Percentiles rank a stretch among this genome's conserved stretches.
phyloP scores from a whole-genome alignment of 192 early-diverging fungal genomes.

The Thamnidium elegans region DNA sequence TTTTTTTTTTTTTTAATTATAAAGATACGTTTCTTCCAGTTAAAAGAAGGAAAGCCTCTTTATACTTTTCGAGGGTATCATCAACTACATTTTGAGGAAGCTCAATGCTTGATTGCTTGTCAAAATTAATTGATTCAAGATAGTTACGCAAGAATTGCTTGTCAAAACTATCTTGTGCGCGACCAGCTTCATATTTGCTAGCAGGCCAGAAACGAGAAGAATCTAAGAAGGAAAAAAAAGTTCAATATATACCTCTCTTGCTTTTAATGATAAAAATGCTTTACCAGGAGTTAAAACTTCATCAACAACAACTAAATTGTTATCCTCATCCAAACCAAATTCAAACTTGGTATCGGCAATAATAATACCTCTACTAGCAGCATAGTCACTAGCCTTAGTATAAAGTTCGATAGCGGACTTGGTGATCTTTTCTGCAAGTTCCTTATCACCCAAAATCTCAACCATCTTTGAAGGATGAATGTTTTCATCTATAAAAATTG shows the following conservation, averaged over 20 bases:
- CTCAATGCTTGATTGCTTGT: slow-evolving; percentile 79
- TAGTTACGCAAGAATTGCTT: slow-evolving; percentile 98
- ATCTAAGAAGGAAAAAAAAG: slow-evolving; percentile 47
- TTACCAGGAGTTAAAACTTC: slow-evolving; percentile 95
- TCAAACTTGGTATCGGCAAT: slow-evolving; percentile 99
- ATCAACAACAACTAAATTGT: slow-evolving; percentile 83
- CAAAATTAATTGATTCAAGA: slow-evolving; percentile 82
- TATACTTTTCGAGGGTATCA: slow-evolving; percentile 90
- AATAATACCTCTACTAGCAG: slow-evolving; percentile 81
- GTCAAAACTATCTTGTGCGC: slow-evolving; percentile 86
- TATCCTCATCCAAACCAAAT: slow-evolving; percentile 89
- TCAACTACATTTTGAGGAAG: slow-evolving; percentile 79
- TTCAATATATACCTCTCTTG: not conserved
- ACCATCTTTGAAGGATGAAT: slow-evolving; percentile 91
- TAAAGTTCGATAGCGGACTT: slow-evolving; percentile 79
- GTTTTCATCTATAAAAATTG: slow-evolving; percentile 76
- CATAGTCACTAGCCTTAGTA: slow-evolving; percentile 82
- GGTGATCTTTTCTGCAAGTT: slow-evolving; percentile 72
- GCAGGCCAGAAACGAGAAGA: slow-evolving; percentile 98
- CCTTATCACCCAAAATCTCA: slow-evolving; percentile 76
- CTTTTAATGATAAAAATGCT: not conserved
- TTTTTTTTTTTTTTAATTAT: slow-evolving; percentile 22
- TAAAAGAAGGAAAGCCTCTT: slow-evolving; percentile 83
- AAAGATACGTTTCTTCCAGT: slow-evolving; percentile 68
- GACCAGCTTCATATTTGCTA: slow-evolving; percentile 73